phyloP scores from a whole-genome alignment of 2,329 filamentous ascomycete genomes.

The Fonsecaea erecta region DNA sequence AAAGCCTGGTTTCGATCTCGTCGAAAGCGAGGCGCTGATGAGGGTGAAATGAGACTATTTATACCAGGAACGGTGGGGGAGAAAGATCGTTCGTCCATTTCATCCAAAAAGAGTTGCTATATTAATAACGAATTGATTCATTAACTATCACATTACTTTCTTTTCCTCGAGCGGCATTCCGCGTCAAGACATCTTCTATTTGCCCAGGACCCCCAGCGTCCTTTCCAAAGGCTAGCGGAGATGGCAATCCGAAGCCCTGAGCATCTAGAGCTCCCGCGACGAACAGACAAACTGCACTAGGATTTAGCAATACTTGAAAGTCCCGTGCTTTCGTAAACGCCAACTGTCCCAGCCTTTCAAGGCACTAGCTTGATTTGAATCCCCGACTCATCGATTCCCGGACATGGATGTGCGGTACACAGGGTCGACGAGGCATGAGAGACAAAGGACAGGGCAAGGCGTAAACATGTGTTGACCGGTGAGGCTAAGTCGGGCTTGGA shows the following conservation, averaged over 20 bases:
- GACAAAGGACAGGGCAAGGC: neutral
- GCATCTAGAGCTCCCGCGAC: too few species aligned
- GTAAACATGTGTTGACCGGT: neutral
- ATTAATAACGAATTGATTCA: neutral
- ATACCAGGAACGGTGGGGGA: neutral
- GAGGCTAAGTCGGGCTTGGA: neutral
- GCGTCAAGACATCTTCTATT: neutral
- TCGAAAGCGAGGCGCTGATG: neutral
- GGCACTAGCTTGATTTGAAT: too few species aligned
- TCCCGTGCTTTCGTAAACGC: too few species aligned
- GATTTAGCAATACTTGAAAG: too few species aligned
- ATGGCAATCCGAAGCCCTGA: neutral
- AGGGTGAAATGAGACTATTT: conserved; percentile 1
- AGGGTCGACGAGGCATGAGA: neutral
- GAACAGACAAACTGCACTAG: too few species aligned
- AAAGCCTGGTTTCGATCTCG: neutral
- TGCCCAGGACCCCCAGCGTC: neutral
- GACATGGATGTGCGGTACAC: neutral
- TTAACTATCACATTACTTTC: neutral
- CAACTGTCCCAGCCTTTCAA: too few species aligned
- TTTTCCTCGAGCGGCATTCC: neutral
- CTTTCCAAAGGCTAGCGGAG: neutral
- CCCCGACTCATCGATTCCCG: too few species aligned
- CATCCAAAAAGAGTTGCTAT: neutral
- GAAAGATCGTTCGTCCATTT: neutral